Base-by-base conservation (phyloP, 192 early-diverging fungal genomes). In the Thamnidium elegans region DNA sequence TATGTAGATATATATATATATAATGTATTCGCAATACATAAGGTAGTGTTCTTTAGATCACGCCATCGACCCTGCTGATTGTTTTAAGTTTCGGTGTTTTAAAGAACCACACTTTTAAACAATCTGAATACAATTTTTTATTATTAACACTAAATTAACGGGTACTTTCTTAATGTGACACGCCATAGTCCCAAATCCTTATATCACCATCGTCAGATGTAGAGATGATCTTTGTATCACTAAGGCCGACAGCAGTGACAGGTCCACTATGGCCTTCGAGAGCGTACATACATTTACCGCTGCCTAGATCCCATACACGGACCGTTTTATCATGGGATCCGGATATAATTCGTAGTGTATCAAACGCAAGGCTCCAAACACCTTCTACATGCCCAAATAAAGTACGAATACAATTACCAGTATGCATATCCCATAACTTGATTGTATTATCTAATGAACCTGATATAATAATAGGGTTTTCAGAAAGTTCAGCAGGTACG, bases 341-440 rank as follows among this genome's bases (percentile, higher is more conserved):
- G 26, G 84, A 84, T 4, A 86, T 87, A 39, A 88, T 82, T 8
- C 90, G 76, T 50, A 91, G 69, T 43, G 81, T 85, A 77, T 92
- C 90, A 71, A 88, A 85, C 0, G 88, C 84, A 26, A 93, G 63
- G 0, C 87, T 82, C 89, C 90, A 91, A n/a, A 93, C 87, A 46
- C 90, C 91, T 62, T 92, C 91, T 39, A 70, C 80, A 61, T 93
- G 91, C 0, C 90, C 92, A 81, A 91, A 92, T 39, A 95, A 69
- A 5, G 89, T 90, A 44, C 82, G 79, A 9, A 93, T 64, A 34
- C 84, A 90, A 52, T 85, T 67, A 11, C 93, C 94, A 4, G 88
- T 87, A 51, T 86, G 82, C 21, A 92, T 80, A 64, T 94, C 87
- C 94, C 94, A 99, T 21, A 96, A 80, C 50, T 91, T 91, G 67